These are phyloP conservation scores for Sanghuangporus weigelae DNA, from an alignment of 1,284 basidiomycete genomes.

Conservation along the genomic window DNA sequence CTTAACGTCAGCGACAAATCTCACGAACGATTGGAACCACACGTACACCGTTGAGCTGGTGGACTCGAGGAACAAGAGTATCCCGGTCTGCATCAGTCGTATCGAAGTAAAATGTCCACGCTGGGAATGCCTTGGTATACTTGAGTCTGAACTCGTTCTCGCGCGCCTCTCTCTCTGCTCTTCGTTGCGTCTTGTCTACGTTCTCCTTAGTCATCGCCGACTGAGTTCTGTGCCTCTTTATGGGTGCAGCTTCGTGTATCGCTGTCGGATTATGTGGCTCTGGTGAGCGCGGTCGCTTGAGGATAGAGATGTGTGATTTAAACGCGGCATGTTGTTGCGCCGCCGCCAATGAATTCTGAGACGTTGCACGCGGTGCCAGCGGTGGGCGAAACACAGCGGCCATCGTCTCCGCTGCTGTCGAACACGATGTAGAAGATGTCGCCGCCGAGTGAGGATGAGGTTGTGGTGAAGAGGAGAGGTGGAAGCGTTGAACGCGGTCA, in stretches of 20 bases:
- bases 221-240: constrained; percentile 8
- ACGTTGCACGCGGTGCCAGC: constrained; percentile 10
- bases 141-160: constrained; percentile 76
- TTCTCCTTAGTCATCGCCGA: constrained; percentile 10
- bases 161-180: constrained; percentile 51
- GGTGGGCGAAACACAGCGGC: constrained; percentile 18
- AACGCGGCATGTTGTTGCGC: not conserved
- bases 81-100: constrained; percentile 52
- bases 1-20: constrained; percentile 3
- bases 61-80: constrained; percentile 42
- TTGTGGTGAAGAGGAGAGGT: constrained; percentile 1
- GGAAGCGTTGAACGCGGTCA: not conserved
- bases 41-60: constrained; percentile 76
- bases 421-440: constrained; percentile 14
- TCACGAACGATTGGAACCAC: not conserved
- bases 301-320: constrained; percentile 4
- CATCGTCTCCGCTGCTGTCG: constrained; percentile 7
- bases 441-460: not conserved
- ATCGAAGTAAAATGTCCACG: constrained; percentile 85
- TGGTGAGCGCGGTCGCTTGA: constrained; percentile 21
- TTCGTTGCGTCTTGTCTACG: constrained; percentile 32
- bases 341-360: constrained; percentile 1
- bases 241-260: not conserved
- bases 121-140: constrained; percentile 81
- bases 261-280: constrained; percentile 9